Evolutionary conservation across 192 early-diverging fungal species (phyloP).

Genomic region (Neocallimastix lanati): DNA sequence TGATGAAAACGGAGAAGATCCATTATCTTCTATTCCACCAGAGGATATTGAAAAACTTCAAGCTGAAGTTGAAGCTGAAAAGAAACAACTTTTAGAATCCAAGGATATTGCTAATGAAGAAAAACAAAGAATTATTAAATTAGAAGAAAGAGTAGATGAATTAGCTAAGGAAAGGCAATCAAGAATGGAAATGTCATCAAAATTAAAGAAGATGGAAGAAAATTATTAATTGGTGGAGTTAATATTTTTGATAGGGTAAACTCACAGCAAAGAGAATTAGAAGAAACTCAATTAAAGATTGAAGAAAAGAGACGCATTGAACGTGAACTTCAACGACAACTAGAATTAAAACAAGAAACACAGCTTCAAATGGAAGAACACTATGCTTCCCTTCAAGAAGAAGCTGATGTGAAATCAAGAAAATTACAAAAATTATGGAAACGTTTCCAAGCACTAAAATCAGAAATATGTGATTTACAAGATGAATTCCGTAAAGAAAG

Average conservation of each 20-base stretch:
- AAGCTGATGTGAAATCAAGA: constrained; percentile 41
- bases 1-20: constrained; percentile 1
- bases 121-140: constrained; percentile 23
- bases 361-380: constrained; percentile 38
- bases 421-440: constrained; percentile 40
- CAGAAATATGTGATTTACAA: constrained; percentile 34
- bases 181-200: constrained; percentile 17
- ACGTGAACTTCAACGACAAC: constrained; percentile 20
- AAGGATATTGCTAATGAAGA: constrained; percentile 36
- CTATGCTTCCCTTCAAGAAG: constrained; percentile 40
- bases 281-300: constrained; percentile 16
- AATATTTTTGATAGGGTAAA: constrained; percentile 30
- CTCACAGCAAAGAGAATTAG: constrained; percentile 24
- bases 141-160: constrained; percentile 23
- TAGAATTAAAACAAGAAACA: constrained; percentile 31
- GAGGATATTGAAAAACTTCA: constrained; percentile 25
- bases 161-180: constrained; percentile 25
- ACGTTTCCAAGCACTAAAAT: constrained; percentile 25
- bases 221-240: constrained; percentile 36
- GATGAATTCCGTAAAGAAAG: constrained; percentile 38
- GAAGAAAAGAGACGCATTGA: constrained; percentile 22
- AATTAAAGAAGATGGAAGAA: constrained; percentile 25
- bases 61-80: constrained; percentile 34
- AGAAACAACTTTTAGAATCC: constrained; percentile 20
- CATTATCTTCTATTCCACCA: constrained; percentile 20